Base-by-base conservation (phyloP, 2,329 filamentous ascomycete species). In the Aspergillus awamori region DNA sequence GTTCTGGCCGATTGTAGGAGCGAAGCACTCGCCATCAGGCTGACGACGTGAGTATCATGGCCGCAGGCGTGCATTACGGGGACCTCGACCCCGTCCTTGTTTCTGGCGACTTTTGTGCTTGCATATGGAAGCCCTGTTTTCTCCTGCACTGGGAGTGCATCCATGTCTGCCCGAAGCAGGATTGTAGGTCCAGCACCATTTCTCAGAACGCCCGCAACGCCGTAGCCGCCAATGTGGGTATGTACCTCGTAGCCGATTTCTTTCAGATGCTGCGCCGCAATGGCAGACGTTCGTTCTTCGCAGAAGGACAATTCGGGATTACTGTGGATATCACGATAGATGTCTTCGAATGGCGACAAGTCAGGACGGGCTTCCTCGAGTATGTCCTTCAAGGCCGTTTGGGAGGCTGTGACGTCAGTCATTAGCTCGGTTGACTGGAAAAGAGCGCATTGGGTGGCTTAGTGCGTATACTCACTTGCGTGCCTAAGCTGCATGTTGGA, bases 1-100 rank as follows among this genome's bases (percentile, higher is more conserved):
- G 78, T 68, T 13, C 74, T 76, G 0, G 76, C 72, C 0, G 71
- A 69, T 13, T 80, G 66, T 2, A 90, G 73, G 0, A 82, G 76
- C 20, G 82, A 77, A 0, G 85, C 81, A 0, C 84, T 82, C 0
- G 82, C 87, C 1, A 90, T 77, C 3, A 89, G 76, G 33, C 78
- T 77, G 0, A 85, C 81, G 26, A 89, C 84, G 69, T 90, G 87
- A 77, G 88, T 85, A 65, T 89, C 87, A 67, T 90, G 87, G 0
- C 87, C 88, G 70, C 87, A 90, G 22, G 87, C 87, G 72, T 90
- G 88, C 87, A 90, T 89, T 0, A 87, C 83, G 0, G 84, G 83
- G 56, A 82, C 82, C 57, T 80, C 75, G 0, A 77, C 70, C 0
- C 84, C 84, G 8, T 83, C 79, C 2, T 71, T 60, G 64, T 83